Evolutionary conservation across 495 filamentous ascomycete genomes (phyloP), one percentile per base, ranked within the genome.

Genomic region (Thermochaetoides thermophila): DNA sequence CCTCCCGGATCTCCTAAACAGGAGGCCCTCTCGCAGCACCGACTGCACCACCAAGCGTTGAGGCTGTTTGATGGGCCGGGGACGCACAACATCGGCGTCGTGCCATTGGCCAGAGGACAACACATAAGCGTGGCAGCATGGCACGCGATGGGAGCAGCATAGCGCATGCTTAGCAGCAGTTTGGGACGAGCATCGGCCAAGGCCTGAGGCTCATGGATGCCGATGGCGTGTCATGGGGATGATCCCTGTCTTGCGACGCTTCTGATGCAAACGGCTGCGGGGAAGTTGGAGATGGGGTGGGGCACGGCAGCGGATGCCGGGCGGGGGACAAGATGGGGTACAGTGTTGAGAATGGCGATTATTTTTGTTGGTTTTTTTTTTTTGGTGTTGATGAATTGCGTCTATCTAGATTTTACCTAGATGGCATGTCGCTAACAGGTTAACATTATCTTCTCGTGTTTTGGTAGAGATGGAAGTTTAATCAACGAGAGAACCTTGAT

Each of bases 211-310:
- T 51, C 44, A 40, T 39, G 29, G 44, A 40, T 39, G 40, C 34
- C 20, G 35, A 37, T 14, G 39, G 15, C 35, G 41, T 35, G 18
- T 22, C 19, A 24, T 19, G 30, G 30, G 18, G 36, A 17, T 35
- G 28, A 55, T 47, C 61, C 63, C 55, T 60, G 63, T 61, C 51
- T 49, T 67, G 59, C 46, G 55, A 64, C 63, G 57, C 45, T 49
- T 38, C 49, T 66, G 63, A 64, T 44, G 61, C 63, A 63, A 11
- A 20, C 23, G 24, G 27, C 28, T 28, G 39, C 37, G 29, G 29
- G 29, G 14, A 17, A 15, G 5, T 25, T 34, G 37, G 43, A 17
- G 40, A 42, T 31, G 16, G n/a, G 17, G 17, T 22, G 26, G n/a
- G n/a, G n/a, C n/a, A n/a, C n/a, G n/a, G n/a, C n/a, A n/a, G n/a